Percentiles rank a stretch among this genome's conserved stretches.
Evolutionary conservation across 129 eudicot species (phyloP).

Genomic region (Daucus carota): DNA sequence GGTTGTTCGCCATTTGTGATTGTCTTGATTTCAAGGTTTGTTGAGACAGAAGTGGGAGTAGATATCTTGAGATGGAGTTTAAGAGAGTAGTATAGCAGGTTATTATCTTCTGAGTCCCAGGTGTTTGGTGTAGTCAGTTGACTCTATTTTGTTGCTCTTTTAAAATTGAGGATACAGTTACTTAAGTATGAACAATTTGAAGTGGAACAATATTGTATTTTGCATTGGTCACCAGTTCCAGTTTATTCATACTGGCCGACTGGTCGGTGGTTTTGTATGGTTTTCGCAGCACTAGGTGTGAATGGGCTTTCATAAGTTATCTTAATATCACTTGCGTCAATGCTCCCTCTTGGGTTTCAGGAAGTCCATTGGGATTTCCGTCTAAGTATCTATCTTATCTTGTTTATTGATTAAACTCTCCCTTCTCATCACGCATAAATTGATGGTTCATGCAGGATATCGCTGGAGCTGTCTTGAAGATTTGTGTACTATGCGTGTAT

Average conservation of each 20-base stretch:
- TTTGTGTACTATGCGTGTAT: background rate
- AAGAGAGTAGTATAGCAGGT: background rate
- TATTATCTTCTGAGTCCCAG: background rate
- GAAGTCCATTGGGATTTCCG: background rate
- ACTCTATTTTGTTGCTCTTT: background rate
- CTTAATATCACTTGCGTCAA: background rate
- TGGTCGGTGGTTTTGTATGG: background rate
- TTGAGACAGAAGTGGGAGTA: background rate
- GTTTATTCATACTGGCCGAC: background rate
- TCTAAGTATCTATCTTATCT: background rate
- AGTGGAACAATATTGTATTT: background rate
- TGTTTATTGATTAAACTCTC: background rate
- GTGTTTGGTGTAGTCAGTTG: background rate
- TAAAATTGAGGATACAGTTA: background rate
- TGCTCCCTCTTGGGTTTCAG: background rate
- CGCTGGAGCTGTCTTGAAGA: conserved; percentile 1
- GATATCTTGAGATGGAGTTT: background rate
- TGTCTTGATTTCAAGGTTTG: background rate
- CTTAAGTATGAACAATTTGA: background rate
- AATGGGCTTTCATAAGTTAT: background rate
- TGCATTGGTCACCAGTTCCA: background rate
- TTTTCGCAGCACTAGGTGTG: background rate
- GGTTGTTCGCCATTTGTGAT: background rate
- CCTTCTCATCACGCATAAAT: background rate
- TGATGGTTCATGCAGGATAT: conserved; percentile 7